Evolutionary conservation across 2,329 filamentous ascomycete genomes (phyloP), one percentile per base, ranked within the genome.

Genomic region (Colletotrichum cordylinicola): DNA sequence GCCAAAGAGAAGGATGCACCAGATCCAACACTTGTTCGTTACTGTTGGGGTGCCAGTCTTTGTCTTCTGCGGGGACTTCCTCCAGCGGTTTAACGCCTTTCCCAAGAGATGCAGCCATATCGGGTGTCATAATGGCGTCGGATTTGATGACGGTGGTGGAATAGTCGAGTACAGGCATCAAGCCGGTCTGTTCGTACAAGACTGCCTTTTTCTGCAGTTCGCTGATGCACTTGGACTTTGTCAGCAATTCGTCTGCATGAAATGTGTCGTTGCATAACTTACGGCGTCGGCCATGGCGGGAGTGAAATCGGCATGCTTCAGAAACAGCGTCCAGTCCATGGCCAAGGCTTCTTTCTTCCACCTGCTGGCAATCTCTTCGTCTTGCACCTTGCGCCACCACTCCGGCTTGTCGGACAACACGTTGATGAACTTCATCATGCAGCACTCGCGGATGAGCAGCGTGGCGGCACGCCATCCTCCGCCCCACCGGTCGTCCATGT

Each of bases 1-100:
- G 67, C 12, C 27, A 69, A 8, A 69, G 43, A 0, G 89, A 91
- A 4, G 90, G 90, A 77, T 93, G 87, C 8, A 93, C 84, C 1
- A 92, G 82, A 78, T 93, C 87, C 1, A 90, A 86, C 3, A 93
- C 89, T 75, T 85, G 86, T 1, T 84, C 80, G 37, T 90, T 81
- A 0, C 88, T 89, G 4, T 86, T 82, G 0, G 91, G 91, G 81
- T 93, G 89, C 86, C 88, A 92, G 79, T 92, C 91, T 29, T 43
- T 80, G 2, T 72, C 27, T 0, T 74, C 70, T 13, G 67, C 68
- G 13, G 81, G 80, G 1, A 79, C 21, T 0, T 76, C 65, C n/a
- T 71, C 64, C 0, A 82, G 76, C 35, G 71, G 76, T 1, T 16
- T 37, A n/a, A 82, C 79, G 1, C 77, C 79, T 8, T 33, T 10